Evolutionary conservation across 2,329 filamentous ascomycete species (phyloP), one percentile per base, ranked within the genome.

Genomic region (Davidsoniella eucalypti): DNA sequence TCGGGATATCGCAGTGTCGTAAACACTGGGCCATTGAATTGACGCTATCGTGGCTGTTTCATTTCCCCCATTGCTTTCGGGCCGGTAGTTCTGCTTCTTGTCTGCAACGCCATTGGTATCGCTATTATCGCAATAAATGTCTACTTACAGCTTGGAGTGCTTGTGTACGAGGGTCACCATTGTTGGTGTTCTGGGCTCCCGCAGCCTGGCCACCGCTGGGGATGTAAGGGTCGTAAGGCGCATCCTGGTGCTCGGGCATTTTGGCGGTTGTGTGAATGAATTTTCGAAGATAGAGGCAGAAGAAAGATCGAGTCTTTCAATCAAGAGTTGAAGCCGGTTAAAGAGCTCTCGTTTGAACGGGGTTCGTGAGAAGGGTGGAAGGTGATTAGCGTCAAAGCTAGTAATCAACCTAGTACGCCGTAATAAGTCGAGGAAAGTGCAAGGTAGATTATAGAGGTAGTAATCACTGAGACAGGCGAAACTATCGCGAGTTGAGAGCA

Each of bases 181-280:
- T 67, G 61, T 58, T 62, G 55, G 60, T 67, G 64, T 68, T 65
- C 58, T 65, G 64, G 58, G 62, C 59, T 53, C 65, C 64, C 53
- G 59, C 60, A 49, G 58, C 65, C 33, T 52, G 45, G n/a, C 50
- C 50, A 26, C 51, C 49, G 63, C 76, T 78, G 62, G 86, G 86
- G 66, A 90, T 88, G 69, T 92, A 93, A 56, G 86, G 86, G 68
- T 93, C 86, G 68, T 93, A 93, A 58, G 85, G 85, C 63, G 73
- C 68, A 53, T 75, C 70, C 57, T 70, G 66, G 38, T 45, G 47
- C 61, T 67, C 68, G 58, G 73, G 67, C 73, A 77, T 77, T 59
- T 56, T 67, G 59, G 38, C 37, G 42, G 44, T 33, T 44, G 33
- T 44, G 14, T 46, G 29, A 33, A 12, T 33, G 29, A n/a, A 45